Evolutionary conservation across 108 stramenopile genomes (phyloP), one percentile per base, ranked within the genome.

Genomic region (Ochromonas danica): DNA sequence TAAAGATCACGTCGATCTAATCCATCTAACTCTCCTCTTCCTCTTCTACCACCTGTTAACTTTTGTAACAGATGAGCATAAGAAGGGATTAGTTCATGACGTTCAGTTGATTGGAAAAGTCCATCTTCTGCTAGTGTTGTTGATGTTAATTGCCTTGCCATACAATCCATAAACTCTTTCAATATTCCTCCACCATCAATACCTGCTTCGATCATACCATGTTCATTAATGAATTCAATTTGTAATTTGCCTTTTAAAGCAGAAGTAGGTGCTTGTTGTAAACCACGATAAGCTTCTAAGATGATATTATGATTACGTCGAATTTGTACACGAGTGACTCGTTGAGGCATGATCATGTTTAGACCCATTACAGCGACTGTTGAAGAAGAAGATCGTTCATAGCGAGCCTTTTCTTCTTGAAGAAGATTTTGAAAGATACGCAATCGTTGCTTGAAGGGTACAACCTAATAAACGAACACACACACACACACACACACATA

Each of bases 171-270:
- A 61, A 85, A 92, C 83, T 98, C 98, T 82, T 98, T 99, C 81
- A 97, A 97, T 0, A 99, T 91, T 0, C 98, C 98, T 0, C 98
- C 98, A 3, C 97, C 98, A 83, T 99, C 98, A 79, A 99, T 98
- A 22, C 98, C 98, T n/a, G 94, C 92, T 82, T 99, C 98, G 81
- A 91, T 88, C 17, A 87, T 79, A 31, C 96, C 98, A 67, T 96
- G 92, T 62, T 93, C 81, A 81, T 93, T 95, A 36, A 94, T 83
- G 80, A 98, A 96, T 1, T 92, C 89, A n/a, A 97, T 92, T 75
- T 99, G 92, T 2, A 97, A 78, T 61, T 91, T 90, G 38, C 91
- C 93, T 63, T 91, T 89, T 51, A 96, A 3, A 36, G 10, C 33
- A n/a, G n/a, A n/a, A n/a, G n/a, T n/a, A n/a, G n/a, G n/a, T n/a